phyloP scores from a whole-genome alignment of 768 basidiomycete genomes.

The Tricholoma saponaceum region DNA sequence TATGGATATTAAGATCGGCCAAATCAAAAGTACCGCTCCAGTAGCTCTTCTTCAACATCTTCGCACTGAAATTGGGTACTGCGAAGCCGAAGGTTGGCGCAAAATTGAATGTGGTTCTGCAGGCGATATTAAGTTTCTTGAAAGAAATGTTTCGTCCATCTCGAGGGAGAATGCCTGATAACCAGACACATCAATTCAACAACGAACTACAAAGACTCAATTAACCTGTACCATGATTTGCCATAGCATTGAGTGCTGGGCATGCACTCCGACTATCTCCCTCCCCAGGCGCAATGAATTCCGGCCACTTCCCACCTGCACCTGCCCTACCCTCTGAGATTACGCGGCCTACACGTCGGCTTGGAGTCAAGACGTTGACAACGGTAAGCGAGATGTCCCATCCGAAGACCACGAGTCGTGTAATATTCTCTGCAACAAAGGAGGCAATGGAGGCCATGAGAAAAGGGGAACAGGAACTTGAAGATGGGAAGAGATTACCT shows the following conservation, averaged over 20 bases:
- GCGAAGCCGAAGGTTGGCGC: constrained; percentile 59
- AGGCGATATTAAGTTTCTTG: constrained; percentile 32
- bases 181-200: not conserved
- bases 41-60: constrained; percentile 51
- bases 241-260: constrained; percentile 73
- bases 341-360: constrained; percentile 46
- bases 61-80: constrained; percentile 55
- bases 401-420: constrained; percentile 25
- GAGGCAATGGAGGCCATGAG: not conserved
- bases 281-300: constrained; percentile 49
- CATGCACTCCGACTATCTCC: constrained; percentile 69
- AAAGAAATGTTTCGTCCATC: constrained; percentile 67
- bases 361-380: constrained; percentile 45
- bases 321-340: constrained; percentile 50
- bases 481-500: not conserved
- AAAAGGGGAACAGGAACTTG: not conserved
- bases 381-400: constrained; percentile 51
- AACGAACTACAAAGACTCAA: not conserved
- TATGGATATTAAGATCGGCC: constrained; percentile 63
- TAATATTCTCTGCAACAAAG: not conserved
- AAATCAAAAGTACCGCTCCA: constrained; percentile 56
- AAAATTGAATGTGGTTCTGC: constrained; percentile 63
- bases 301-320: constrained; percentile 60
- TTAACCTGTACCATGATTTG: constrained; percentile 61
- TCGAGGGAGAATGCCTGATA: constrained; percentile 53